A percentile compares a stretch with the other conserved stretches of the same genome.
phyloP scores from a whole-genome alignment of 208 protist species.

The Leishmania tropica region DNA sequence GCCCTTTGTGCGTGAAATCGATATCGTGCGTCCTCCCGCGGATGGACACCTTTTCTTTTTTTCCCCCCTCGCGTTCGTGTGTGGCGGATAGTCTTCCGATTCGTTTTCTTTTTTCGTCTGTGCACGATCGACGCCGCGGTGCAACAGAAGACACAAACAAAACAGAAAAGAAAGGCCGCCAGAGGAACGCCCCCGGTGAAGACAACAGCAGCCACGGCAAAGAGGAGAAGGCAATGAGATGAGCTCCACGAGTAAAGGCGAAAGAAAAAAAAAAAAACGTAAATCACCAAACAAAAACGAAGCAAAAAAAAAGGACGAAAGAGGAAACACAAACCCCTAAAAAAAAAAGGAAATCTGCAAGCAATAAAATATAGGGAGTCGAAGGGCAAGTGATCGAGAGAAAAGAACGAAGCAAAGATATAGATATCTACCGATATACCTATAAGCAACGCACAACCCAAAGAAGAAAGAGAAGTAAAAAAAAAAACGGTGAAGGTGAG shows the following conservation, averaged over 20 bases:
- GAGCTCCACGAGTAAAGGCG: not conserved
- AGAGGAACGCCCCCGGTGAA: not conserved
- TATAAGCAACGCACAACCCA: not conserved
- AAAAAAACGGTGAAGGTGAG: not conserved
- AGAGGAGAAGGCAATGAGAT: not conserved
- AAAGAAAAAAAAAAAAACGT: too few relatives aligned
- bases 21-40: not conserved
- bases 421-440: not conserved
- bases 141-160: not conserved
- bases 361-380: not conserved
- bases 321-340: not conserved
- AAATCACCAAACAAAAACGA: not conserved
- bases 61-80: not conserved
- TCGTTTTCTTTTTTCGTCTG: not conserved
- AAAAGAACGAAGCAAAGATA: constrained; percentile 1
- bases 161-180: not conserved
- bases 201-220: not conserved
- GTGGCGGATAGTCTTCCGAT: not conserved
- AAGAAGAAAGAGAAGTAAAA: not conserved
- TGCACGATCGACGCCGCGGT: not conserved
- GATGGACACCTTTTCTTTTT: not conserved
- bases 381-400: not conserved
- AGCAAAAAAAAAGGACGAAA: not conserved
- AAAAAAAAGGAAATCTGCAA: not conserved
- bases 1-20: not conserved